Conservation (phyloP, 257 asterid species). For the Ajuga chamaepitys region DNA sequence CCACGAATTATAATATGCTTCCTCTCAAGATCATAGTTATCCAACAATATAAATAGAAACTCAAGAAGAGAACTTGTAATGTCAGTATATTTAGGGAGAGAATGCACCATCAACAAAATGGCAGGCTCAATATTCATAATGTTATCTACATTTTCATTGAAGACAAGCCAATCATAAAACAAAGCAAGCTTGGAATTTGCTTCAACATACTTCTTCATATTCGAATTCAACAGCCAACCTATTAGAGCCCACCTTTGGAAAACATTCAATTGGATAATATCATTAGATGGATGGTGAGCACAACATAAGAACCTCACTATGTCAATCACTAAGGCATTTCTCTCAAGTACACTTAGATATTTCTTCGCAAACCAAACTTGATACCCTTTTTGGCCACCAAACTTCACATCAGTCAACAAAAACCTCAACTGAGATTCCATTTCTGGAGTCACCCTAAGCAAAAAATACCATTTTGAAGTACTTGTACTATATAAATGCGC, state of each 20-base stretch:
- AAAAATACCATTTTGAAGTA: slow-evolving; percentile 59
- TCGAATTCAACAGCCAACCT: slow-evolving; percentile 63
- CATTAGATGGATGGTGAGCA: slow-evolving; percentile 65
- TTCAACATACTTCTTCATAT: slow-evolving; percentile 43
- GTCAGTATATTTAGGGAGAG: slow-evolving; percentile 57
- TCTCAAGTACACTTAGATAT: slow-evolving; percentile 47
- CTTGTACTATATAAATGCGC: slow-evolving; percentile 37
- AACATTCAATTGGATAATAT: slow-evolving; percentile 44
- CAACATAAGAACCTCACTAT: slow-evolving; percentile 79
- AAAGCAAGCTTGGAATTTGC: slow-evolving; percentile 72
- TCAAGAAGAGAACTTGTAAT: slow-evolving; percentile 69
- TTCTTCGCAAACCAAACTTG: slow-evolving; percentile 72
- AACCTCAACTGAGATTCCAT: slow-evolving; percentile 79
- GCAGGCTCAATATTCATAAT: slow-evolving; percentile 78
- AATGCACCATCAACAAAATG: slow-evolving; percentile 58
- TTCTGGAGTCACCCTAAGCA: slow-evolving; percentile 76
- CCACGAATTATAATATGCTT: slow-evolving; percentile 47
- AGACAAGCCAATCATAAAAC: slow-evolving; percentile 80
- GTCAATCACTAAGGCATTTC: slow-evolving; percentile 42
- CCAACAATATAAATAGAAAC: slow-evolving; percentile 53
- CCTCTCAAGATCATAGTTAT: slow-evolving; percentile 66
- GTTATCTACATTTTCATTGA: slow-evolving; percentile 55
- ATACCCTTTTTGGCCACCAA: slow-evolving; percentile 61
- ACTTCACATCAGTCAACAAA: slow-evolving; percentile 58
- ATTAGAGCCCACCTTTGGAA: slow-evolving; percentile 77